Percentiles rank a stretch among this genome's conserved stretches.
Conservation (phyloP, 345 rosid genomes). For the Hibiscus trionum region DNA sequence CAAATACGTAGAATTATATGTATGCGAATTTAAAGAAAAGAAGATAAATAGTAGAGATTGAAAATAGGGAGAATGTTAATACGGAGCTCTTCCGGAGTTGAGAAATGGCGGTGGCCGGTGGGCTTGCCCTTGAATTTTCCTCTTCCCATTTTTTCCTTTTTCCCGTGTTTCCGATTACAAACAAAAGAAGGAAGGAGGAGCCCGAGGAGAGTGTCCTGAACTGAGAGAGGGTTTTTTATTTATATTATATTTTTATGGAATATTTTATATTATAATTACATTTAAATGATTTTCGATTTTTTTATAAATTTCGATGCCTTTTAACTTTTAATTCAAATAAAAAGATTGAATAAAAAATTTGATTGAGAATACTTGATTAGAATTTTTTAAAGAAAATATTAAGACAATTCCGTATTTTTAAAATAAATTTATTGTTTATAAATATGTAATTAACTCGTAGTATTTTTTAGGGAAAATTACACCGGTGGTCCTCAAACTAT, state of each 20-base stretch:
- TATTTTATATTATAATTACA: no score
- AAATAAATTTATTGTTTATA: no score
- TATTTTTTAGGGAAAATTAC: no score
- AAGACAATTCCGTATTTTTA: no score
- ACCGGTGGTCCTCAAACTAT: no score
- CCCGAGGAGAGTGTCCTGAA: neutral
- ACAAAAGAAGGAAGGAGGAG: neutral
- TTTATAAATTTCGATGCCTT: no score
- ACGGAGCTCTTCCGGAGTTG: conserved; percentile 66
- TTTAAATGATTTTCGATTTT: no score
- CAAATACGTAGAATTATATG: neutral
- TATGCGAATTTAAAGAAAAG: neutral
- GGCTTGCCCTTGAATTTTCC: conserved; percentile 79
- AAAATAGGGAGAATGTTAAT: neutral
- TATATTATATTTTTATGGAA: neutral
- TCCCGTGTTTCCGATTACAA: neutral
- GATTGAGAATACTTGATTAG: no score
- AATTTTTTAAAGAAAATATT: no score
- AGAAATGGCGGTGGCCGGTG: conserved; percentile 67
- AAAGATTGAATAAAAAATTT: no score
- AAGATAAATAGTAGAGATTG: neutral
- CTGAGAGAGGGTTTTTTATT: neutral
- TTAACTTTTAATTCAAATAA: no score
- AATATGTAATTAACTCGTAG: no score
- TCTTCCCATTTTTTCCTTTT: conserved; percentile 37